phyloP scores from a whole-genome alignment of 306 rosid genomes.

The Cucurbita pepo region DNA sequence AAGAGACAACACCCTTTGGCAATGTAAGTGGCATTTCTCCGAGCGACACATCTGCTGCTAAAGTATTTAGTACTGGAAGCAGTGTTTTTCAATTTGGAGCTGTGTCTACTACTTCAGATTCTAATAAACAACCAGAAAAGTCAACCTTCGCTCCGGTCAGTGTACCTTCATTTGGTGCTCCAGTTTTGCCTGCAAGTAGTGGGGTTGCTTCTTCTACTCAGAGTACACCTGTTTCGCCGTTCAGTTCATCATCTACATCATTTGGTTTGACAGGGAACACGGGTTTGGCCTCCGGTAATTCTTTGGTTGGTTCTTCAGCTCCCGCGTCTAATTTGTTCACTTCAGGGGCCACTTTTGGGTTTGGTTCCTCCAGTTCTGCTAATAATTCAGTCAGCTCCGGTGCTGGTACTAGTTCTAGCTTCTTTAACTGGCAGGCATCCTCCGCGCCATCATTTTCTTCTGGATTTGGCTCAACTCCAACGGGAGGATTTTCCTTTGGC shows the following conservation, averaged over 20 bases:
- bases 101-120: slow-evolving; percentile 21
- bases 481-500: slow-evolving; percentile 15
- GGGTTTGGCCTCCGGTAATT: slow-evolving; percentile 39
- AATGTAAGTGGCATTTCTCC: slow-evolving; percentile 21
- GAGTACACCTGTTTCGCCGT: slow-evolving; percentile 23
- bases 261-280: slow-evolving; percentile 34
- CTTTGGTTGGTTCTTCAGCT: slow-evolving; percentile 34
- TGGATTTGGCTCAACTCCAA: slow-evolving; percentile 13
- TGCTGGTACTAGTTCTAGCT: slow-evolving; percentile 23
- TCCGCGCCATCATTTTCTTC: slow-evolving; percentile 31
- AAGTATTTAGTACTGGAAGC: slow-evolving; percentile 25
- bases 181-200: slow-evolving; percentile 22
- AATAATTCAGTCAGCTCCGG: slow-evolving; percentile 32
- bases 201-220: slow-evolving; percentile 32
- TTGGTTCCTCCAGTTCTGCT: slow-evolving; percentile 26
- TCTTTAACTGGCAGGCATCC: slow-evolving; percentile 45
- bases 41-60: slow-evolving; percentile 20
- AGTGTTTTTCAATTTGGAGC: slow-evolving; percentile 40
- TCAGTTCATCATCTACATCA: slow-evolving; percentile 37
- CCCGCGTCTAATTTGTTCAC: slow-evolving; percentile 18
- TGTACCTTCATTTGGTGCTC: slow-evolving; percentile 22
- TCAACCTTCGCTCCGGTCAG: slow-evolving; percentile 12
- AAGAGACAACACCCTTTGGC: slow-evolving; percentile 22
- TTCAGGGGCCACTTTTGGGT: slow-evolving; percentile 27
- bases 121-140: slow-evolving; percentile 26